A percentile compares a stretch with the other conserved stretches of the same genome.
These are phyloP conservation scores for Cryptosporidium baileyi DNA, from an alignment of 169 alveolate genomes.

Conservation along the genomic window DNA sequence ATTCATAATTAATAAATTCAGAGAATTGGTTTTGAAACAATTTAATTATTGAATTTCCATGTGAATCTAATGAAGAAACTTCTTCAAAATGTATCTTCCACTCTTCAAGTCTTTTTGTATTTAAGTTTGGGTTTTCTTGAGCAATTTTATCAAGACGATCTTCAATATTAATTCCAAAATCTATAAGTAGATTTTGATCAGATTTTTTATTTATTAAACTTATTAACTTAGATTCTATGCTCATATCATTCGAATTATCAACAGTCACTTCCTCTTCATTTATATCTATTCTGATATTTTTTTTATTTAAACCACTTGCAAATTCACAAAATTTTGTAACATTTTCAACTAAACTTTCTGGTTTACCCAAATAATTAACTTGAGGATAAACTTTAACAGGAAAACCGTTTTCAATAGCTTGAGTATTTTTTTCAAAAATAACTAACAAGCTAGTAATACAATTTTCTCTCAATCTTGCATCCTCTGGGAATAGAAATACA, in stretches of 20 bases:
- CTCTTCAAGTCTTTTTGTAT: constrained; percentile 14
- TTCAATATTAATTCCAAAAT: background rate
- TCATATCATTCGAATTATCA: background rate
- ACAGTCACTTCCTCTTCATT: background rate
- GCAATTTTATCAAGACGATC: constrained; percentile 3
- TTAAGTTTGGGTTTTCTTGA: background rate
- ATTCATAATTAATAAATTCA: constrained; percentile 14
- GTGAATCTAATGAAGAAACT: background rate
- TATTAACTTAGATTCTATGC: constrained; percentile 3
- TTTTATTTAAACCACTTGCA: background rate
- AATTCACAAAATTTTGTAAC: constrained; percentile 19
- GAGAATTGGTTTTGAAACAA: constrained; percentile 17
- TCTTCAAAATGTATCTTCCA: constrained; percentile 51
- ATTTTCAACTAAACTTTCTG: constrained; percentile 6
- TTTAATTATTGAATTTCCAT: background rate
- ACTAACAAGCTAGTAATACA: constrained; percentile 35
- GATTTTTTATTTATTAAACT: background rate
- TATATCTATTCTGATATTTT: background rate
- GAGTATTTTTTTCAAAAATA: constrained; percentile 20
- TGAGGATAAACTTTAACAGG: constrained; percentile 57
- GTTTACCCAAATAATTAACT: constrained; percentile 16
- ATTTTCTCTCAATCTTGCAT: constrained; percentile 42
- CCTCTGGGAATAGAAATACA: constrained; percentile 48
- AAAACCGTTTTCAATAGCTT: constrained; percentile 46
- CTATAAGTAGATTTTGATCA: background rate